Percentiles rank a stretch among this genome's conserved stretches.
phyloP scores from a whole-genome alignment of 768 basidiomycete species.

The Daedaleopsis nitida region DNA sequence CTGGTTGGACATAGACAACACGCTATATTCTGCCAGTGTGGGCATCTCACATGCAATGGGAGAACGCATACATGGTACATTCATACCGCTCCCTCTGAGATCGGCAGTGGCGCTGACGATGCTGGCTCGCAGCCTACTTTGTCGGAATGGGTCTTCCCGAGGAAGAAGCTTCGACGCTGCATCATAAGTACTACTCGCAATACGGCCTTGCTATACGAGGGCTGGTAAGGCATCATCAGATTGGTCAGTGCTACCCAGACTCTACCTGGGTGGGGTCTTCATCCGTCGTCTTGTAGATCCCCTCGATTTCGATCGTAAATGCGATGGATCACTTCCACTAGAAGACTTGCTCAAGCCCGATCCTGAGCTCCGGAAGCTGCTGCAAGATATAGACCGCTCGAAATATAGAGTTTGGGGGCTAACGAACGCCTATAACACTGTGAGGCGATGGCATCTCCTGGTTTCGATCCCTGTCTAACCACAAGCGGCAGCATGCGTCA shows the following conservation, averaged over 20 bases:
- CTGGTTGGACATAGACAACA: constrained; percentile 90
- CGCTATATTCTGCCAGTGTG: constrained; percentile 76
- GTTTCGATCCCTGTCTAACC: not conserved
- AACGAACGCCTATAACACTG: constrained; percentile 81
- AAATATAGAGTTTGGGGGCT: constrained; percentile 84
- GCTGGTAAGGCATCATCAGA: constrained; percentile 70
- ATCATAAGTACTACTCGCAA: constrained; percentile 71
- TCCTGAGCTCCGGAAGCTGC: constrained; percentile 60
- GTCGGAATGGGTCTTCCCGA: constrained; percentile 66
- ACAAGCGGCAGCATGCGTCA: constrained; percentile 64
- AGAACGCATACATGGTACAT: constrained; percentile 70
- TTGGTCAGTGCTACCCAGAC: constrained; percentile 47
- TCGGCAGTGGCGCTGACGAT: not conserved
- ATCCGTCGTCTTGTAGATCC: constrained; percentile 52
- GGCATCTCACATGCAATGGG: constrained; percentile 82
- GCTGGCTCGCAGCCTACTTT: constrained; percentile 62
- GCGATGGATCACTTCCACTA: constrained; percentile 81
- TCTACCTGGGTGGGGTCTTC: too few species aligned
- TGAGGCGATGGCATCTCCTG: constrained; percentile 33
- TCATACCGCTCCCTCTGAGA: not conserved
- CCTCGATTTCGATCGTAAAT: constrained; percentile 80
- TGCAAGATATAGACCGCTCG: constrained; percentile 76
- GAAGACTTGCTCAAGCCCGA: constrained; percentile 76
- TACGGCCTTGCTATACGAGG: constrained; percentile 86
- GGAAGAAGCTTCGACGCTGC: constrained; percentile 68